Evolutionary conservation across 768 basidiomycete genomes (phyloP).

Genomic region (Boletus rubescentipes): DNA sequence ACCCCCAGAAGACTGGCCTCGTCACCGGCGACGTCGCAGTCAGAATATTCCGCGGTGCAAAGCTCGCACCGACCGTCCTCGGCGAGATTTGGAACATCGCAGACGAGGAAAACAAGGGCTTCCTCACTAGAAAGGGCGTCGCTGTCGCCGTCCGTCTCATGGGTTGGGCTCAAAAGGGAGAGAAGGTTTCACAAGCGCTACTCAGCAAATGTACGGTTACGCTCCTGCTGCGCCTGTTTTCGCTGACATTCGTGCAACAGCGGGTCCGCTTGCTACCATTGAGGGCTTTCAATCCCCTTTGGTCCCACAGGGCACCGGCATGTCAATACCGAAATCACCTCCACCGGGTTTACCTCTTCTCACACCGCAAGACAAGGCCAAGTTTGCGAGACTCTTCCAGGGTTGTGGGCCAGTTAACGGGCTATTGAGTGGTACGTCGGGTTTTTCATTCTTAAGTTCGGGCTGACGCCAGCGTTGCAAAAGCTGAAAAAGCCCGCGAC

Average conservation of each 20-base stretch:
- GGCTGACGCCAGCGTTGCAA: background rate
- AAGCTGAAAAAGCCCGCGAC: slow-evolving; percentile 82
- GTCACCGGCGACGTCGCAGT: slow-evolving; percentile 91
- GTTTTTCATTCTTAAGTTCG: background rate
- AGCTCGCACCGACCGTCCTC: slow-evolving; percentile 71
- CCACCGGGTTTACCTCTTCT: slow-evolving; percentile 61
- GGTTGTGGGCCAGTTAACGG: slow-evolving; percentile 72
- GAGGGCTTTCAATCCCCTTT: slow-evolving; percentile 58
- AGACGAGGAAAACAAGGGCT: slow-evolving; percentile 93
- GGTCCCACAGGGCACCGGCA: slow-evolving; percentile 54
- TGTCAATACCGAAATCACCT: slow-evolving; percentile 63
- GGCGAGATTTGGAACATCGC: slow-evolving; percentile 94
- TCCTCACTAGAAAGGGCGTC: slow-evolving; percentile 84
- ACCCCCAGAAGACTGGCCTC: slow-evolving; percentile 77
- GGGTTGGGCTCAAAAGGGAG: slow-evolving; percentile 89
- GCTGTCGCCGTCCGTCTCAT: slow-evolving; percentile 88
- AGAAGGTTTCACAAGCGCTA: slow-evolving; percentile 59
- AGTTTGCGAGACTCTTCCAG: slow-evolving; percentile 79
- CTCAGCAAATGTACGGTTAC: slow-evolving; percentile 65
- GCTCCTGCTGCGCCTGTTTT: background rate
- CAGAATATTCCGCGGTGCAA: slow-evolving; percentile 79
- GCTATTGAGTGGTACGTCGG: slow-evolving; percentile 64
- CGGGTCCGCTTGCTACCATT: slow-evolving; percentile 81
- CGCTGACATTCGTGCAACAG: slow-evolving; percentile 41
- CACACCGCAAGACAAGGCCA: slow-evolving; percentile 76